phyloP scores from a whole-genome alignment of 768 basidiomycete genomes.

The Lentinula guzmanii region DNA sequence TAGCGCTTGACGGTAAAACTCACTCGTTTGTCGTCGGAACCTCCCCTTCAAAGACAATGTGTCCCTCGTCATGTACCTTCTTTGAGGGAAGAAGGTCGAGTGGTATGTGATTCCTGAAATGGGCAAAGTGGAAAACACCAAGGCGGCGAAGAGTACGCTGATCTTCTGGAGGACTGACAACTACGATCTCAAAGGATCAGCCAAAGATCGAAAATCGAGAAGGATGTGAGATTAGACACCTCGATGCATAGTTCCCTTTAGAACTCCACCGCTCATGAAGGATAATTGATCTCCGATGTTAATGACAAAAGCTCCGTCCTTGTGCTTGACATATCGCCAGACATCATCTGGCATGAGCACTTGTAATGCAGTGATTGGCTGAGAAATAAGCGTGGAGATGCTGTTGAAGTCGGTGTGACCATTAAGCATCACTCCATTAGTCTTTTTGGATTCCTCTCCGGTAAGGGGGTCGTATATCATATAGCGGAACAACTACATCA shows the following conservation, averaged over 20 bases:
- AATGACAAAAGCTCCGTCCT: constrained; percentile 25
- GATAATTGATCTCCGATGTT: constrained; percentile 29
- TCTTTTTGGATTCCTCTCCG: constrained; percentile 19
- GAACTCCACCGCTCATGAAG: constrained; percentile 27
- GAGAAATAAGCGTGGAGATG: constrained; percentile 25
- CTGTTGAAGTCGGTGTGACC: constrained; percentile 29
- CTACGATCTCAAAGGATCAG: constrained; percentile 7
- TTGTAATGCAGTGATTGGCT: constrained; percentile 27
- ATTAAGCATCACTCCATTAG: constrained; percentile 29
- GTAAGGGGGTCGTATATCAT: constrained; percentile 31
- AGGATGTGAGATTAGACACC: constrained; percentile 11
- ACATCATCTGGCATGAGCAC: constrained; percentile 29
- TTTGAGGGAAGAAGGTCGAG: constrained; percentile 23
- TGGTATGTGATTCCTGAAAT: constrained; percentile 20
- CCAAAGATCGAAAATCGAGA: neutral
- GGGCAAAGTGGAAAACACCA: constrained; percentile 29
- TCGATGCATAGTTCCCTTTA: constrained; percentile 30
- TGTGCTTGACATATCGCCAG: constrained; percentile 29
- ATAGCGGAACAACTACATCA: constrained; percentile 14
- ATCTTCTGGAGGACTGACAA: constrained; percentile 26
- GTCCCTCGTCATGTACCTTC: constrained; percentile 24
- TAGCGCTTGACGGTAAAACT: constrained; percentile 1
- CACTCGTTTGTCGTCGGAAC: constrained; percentile 25
- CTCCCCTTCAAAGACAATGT: constrained; percentile 20
- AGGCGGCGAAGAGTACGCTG: constrained; percentile 22